phyloP scores from a whole-genome alignment of 1,284 basidiomycete species.

The Stygiomarasmius scandens region DNA sequence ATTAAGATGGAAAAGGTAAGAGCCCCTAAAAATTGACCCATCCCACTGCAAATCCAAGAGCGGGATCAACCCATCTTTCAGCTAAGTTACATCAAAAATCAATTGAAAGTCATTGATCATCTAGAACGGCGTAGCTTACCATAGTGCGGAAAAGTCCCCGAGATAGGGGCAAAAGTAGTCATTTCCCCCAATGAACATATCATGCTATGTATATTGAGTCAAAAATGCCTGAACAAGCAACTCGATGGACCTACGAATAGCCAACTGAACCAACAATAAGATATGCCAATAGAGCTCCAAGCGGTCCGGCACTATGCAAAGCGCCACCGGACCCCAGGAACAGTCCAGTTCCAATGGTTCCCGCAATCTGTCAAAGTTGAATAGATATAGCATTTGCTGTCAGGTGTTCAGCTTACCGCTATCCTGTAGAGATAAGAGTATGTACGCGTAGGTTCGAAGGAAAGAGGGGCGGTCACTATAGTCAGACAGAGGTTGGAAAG shows the following conservation, averaged over 20 bases:
- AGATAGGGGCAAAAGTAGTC: constrained; percentile 72
- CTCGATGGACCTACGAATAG: constrained; percentile 58
- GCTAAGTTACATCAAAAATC: constrained; percentile 36
- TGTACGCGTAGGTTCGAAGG: too few species aligned
- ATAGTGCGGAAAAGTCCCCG: constrained; percentile 75
- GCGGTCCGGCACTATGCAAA: constrained; percentile 55
- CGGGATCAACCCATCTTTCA: constrained; percentile 75
- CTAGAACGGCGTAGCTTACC: constrained; percentile 32
- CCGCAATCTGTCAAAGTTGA: constrained; percentile 54
- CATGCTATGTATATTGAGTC: constrained; percentile 37
- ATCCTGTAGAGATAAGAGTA: constrained; percentile 43
- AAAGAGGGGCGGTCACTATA: too few species aligned
- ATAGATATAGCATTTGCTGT: background rate
- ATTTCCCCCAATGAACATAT: constrained; percentile 71
- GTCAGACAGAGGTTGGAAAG: background rate
- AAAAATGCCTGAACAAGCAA: background rate
- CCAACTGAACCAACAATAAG: constrained; percentile 61
- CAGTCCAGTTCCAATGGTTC: constrained; percentile 77
- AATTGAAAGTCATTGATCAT: background rate
- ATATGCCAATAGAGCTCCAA: constrained; percentile 66
- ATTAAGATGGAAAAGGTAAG: constrained; percentile 18
- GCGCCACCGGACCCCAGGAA: constrained; percentile 80
- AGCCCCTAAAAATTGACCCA: constrained; percentile 43
- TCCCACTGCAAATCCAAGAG: constrained; percentile 71
- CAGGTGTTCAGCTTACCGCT: constrained; percentile 43